These are phyloP conservation scores for Heliocybe sulcata DNA, from an alignment of 1,284 basidiomycete species.

Conservation along the genomic window DNA sequence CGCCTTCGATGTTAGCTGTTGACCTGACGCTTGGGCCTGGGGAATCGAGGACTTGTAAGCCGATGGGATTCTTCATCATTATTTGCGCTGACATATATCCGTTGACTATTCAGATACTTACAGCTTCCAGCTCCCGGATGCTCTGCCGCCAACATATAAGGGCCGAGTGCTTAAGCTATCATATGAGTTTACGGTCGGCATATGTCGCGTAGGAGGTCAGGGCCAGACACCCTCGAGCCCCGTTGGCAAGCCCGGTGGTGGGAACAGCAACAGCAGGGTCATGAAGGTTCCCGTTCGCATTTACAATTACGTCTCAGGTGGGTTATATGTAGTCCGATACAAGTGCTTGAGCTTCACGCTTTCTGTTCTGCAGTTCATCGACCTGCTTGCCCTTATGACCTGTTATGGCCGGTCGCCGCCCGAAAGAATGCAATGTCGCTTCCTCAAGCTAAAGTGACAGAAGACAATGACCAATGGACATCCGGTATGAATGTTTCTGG, in stretches of 20 bases:
- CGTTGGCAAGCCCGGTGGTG: constrained; percentile 22
- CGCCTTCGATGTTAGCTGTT: constrained; percentile 79
- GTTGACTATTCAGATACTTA: constrained; percentile 65
- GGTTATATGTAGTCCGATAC: constrained; percentile 16
- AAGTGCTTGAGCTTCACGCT: not conserved
- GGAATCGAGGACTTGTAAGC: constrained; percentile 76
- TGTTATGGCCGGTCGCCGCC: constrained; percentile 59
- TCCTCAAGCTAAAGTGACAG: not conserved
- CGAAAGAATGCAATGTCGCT: constrained; percentile 16
- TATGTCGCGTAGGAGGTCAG: constrained; percentile 50
- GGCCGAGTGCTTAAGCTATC: constrained; percentile 82
- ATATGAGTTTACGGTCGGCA: constrained; percentile 85
- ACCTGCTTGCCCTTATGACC: constrained; percentile 50
- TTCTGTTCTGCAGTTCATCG: constrained; percentile 36
- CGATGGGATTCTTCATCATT: constrained; percentile 6
- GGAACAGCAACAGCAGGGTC: constrained; percentile 61
- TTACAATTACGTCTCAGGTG: constrained; percentile 79
- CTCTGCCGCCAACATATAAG: constrained; percentile 85
- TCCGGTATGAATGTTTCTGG: not conserved
- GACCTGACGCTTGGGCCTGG: constrained; percentile 75
- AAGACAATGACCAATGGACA: not conserved
- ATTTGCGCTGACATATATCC: constrained; percentile 2
- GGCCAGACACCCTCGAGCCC: constrained; percentile 15
- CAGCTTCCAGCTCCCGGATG: constrained; percentile 64
- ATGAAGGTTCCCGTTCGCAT: constrained; percentile 87